Evolutionary conservation across 23 red algal genomes (phyloP), one percentile per base, ranked within the genome.

Genomic region (Gracilariopsis chorda): DNA sequence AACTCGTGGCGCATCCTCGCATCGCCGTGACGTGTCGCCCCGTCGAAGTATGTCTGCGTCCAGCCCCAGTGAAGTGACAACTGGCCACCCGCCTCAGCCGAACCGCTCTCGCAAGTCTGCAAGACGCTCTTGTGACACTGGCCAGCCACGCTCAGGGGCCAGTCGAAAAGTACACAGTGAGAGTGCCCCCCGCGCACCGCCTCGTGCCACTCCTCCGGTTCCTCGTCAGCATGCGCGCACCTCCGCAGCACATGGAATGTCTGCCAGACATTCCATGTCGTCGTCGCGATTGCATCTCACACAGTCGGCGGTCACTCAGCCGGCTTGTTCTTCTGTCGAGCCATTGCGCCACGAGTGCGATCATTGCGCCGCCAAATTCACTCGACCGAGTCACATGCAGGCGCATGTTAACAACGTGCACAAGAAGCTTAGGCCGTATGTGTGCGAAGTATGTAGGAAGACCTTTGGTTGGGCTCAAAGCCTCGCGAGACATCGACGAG

Each of bases 321-420:
- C n/a, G n/a, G n/a, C n/a, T n/a, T n/a, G n/a, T n/a, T 33, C 13
- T 20, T 6, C 13, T 1, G 63, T 10, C 33, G 33, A 70, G 33
- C 35, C 32, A 14, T 20, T 41, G 0, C 63, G 63, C 12, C 63
- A 70, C 63, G 19, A 33, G 12, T 70, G 63, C 63, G 19, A 33
- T 17, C 35, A 35, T 33, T 70, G 63, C 63, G 33, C 30, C 2
- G 63, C 63, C 30, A 70, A 41, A 37, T 70, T 70, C 63, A 70
- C 63, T 14, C 30, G 63, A 11, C 63, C 63, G 1, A 70, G 63
- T 20, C 63, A 70, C 63, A 70, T 70, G 63, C 33, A 41, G 34
- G 63, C 63, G 33, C 63, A 70, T 20, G 63, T 70, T 17, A 70
- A 41, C 63, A 70, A 70, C 63, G 63, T 70, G 33, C 63, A 70